These are phyloP conservation scores for Eucalyptus tenuipes DNA, from an alignment of 345 rosid species.

Conservation along the genomic window DNA sequence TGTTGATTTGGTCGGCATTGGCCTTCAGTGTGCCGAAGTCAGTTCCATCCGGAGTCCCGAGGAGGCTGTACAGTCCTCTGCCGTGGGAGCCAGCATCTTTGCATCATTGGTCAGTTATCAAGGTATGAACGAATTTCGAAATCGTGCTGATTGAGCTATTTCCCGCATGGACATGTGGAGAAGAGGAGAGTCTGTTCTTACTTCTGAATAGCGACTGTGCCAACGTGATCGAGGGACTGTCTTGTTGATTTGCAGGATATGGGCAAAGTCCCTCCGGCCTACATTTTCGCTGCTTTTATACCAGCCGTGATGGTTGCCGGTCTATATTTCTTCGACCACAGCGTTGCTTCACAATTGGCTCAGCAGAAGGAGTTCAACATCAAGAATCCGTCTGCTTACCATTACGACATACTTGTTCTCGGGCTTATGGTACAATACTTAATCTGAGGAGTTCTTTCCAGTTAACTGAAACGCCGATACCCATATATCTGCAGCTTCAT, in stretches of 20 bases:
- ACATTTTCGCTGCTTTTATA: conserved; percentile 1
- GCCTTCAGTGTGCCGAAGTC: conserved; percentile 1
- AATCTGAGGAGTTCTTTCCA: neutral
- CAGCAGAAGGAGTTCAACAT: conserved; percentile 13
- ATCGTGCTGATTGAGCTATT: neutral
- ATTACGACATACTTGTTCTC: conserved; percentile 1
- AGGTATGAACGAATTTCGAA: neutral
- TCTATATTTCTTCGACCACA: conserved; percentile 11
- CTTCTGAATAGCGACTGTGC: neutral
- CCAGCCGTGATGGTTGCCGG: conserved; percentile 11
- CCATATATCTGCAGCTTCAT: neutral
- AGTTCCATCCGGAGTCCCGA: conserved; percentile 19
- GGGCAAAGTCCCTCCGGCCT: conserved; percentile 1
- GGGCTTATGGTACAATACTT: neutral
- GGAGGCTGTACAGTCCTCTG: conserved; percentile 18
- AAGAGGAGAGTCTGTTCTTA: neutral
- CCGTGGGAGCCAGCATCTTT: conserved; percentile 16
- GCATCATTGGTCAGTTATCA: conserved; percentile 24
- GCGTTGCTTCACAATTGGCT: conserved; percentile 13
- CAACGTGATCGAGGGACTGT: neutral
- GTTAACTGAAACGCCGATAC: neutral
- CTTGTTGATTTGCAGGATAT: conserved; percentile 1
- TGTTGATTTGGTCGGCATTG: conserved; percentile 14
- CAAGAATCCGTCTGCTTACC: conserved; percentile 11
- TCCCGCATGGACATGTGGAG: neutral